These are phyloP conservation scores for Pythium monospermum DNA, from an alignment of 352 stramenopile genomes.

Conservation along the genomic window DNA sequence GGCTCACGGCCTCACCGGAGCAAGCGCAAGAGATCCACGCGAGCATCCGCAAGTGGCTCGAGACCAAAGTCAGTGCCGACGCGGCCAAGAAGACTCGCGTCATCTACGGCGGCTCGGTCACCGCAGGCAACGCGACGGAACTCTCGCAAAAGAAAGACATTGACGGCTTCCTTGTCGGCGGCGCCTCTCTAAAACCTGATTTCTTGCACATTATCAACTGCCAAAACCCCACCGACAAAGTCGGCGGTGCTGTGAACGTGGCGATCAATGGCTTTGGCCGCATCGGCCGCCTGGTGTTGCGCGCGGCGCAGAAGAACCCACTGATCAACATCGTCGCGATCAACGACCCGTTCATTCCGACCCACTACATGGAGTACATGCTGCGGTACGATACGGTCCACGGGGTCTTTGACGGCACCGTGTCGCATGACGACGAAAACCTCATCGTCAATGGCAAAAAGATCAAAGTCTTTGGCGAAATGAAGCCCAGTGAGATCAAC, in stretches of 20 bases:
- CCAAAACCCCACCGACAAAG: constrained; percentile 47
- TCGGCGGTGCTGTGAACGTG: constrained; percentile 85
- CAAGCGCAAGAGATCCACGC: constrained; percentile 98
- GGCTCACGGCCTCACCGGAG: constrained; percentile 96
- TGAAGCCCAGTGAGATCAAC: constrained; percentile 92
- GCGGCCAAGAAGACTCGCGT: constrained; percentile 92
- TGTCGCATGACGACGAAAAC: constrained; percentile 83
- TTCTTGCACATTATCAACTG: constrained; percentile 98
- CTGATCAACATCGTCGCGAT: constrained; percentile 90
- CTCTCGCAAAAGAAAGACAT: constrained; percentile 95
- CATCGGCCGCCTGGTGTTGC: constrained; percentile 97
- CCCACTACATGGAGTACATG: constrained; percentile 97
- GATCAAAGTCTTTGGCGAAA: constrained; percentile 93
- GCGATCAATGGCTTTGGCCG: constrained; percentile 99
- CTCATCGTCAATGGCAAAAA: constrained; percentile 92
- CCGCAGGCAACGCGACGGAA: constrained; percentile 88
- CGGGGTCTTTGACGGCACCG: constrained; percentile 79
- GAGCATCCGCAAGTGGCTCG: constrained; percentile 92
- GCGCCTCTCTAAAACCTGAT: constrained; percentile 95
- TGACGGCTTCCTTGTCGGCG: constrained; percentile 98
- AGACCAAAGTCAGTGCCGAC: constrained; percentile 87
- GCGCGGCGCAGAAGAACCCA: constrained; percentile 85
- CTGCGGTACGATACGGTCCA: constrained; percentile 92
- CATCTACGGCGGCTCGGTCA: constrained; percentile 97
- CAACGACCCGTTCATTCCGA: constrained; percentile 94